A percentile compares a stretch with the other conserved stretches of the same genome.
Conservation (phyloP, 345 rosid species). For the Populus tremula region DNA sequence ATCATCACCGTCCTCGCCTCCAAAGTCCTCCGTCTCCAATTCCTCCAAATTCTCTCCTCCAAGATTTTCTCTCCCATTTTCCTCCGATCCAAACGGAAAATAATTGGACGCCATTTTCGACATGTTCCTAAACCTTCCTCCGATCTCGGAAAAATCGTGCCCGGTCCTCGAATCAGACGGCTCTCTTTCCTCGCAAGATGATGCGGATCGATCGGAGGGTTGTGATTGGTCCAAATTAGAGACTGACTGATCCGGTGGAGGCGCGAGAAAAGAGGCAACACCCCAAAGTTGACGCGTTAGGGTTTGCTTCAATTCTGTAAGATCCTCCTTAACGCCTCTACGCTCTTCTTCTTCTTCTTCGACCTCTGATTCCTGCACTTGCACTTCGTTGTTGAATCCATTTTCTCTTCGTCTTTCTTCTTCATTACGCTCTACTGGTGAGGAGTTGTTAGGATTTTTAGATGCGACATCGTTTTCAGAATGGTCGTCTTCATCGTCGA, state of each 20-base stretch:
- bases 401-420: constrained; percentile 16
- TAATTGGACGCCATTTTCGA: constrained; percentile 48
- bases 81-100: constrained; percentile 44
- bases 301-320: constrained; percentile 68
- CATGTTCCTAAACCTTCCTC: constrained; percentile 42
- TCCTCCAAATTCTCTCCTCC: constrained; percentile 19
- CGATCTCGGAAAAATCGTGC: constrained; percentile 39
- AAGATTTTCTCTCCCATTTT: constrained; percentile 24
- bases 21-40: constrained; percentile 15
- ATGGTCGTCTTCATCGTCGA: constrained; percentile 6
- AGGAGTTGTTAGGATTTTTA: background rate
- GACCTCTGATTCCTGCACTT: background rate
- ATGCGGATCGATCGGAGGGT: constrained; percentile 25
- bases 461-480: constrained; percentile 31
- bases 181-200: constrained; percentile 28
- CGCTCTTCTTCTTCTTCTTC: constrained; percentile 43
- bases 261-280: constrained; percentile 87
- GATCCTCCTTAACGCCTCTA: constrained; percentile 86
- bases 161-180: constrained; percentile 23
- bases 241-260: constrained; percentile 33
- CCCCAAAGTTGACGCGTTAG: constrained; percentile 82
- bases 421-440: constrained; percentile 14
- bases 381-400: constrained; percentile 10
- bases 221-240: constrained; percentile 13
- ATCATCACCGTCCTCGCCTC: constrained; percentile 6